Evolutionary conservation across 345 rosid species (phyloP), one percentile per base, ranked within the genome.

Genomic region (Luvunga scandens): DNA sequence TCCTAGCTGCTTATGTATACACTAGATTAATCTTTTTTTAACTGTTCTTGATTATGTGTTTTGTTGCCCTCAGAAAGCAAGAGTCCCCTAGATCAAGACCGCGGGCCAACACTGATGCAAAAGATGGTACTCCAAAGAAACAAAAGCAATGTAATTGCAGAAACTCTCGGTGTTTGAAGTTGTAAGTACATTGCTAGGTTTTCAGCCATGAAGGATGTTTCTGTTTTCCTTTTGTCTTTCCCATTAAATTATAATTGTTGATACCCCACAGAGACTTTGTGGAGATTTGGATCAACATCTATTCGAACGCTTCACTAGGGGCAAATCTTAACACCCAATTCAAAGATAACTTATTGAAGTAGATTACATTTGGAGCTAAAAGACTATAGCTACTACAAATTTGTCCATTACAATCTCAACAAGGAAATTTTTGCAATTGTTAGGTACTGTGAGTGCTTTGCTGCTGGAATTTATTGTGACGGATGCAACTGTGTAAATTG

Each of bases 391-490:
- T 48, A n/a, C 55, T 76, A 55, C 10, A 25, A 7, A n/a, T 34
- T 24, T 22, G 18, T 12, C 62, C 2, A 25, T 9, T 73, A 66
- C 27, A 16, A 22, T 42, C 45, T 69, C 38, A 72, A 50, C 28
- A 33, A 48, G 27, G 24, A 72, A 36, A 24, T 61, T n/a, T 75
- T 76, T 33, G 36, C 28, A 36, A 63, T 45, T 82, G 27, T 78
- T 55, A 95, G 98, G 92, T 93, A 93, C 79, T 93, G 98, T 48
- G 97, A 93, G 81, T 95, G 98, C 88, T 95, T 93, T 86, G 88
- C 97, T 56, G 83, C 92, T 22, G 95, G 98, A 50, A 78, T 84
- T 53, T 81, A 89, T 78, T 93, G 95, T 66, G 88, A 91, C 38
- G 98, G 94, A 69, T 91, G 98, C 85, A 90, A 95, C 68, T 95